These are phyloP conservation scores for Paragyromitra xinjiangensis DNA, from an alignment of 495 filamentous ascomycete species.

Conservation along the genomic window DNA sequence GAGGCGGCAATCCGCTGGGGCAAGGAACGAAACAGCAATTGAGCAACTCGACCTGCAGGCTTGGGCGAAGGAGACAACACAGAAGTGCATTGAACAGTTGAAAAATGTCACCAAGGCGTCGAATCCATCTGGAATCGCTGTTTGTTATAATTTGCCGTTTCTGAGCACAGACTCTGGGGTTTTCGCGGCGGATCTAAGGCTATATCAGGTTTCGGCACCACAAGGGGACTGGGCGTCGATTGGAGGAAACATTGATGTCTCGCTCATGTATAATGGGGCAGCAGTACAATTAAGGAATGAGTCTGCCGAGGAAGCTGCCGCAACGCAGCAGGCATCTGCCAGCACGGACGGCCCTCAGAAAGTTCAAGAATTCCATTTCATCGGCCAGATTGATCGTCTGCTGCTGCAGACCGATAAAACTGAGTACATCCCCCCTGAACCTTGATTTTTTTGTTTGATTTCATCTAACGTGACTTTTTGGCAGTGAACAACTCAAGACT, in stretches of 20 bases:
- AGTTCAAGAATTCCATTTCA: slow-evolving; percentile 55
- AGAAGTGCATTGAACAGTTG: slow-evolving; percentile 48
- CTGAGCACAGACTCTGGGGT: slow-evolving; percentile 70
- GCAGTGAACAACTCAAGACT: slow-evolving; percentile 65
- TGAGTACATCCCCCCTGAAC: slow-evolving; percentile 50
- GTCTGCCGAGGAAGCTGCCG: slow-evolving; percentile 56
- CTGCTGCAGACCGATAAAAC: slow-evolving; percentile 45
- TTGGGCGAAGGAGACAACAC: slow-evolving; percentile 56
- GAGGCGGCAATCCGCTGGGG: slow-evolving; percentile 44
- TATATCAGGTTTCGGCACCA: slow-evolving; percentile 70
- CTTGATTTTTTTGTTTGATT: slow-evolving; percentile 14
- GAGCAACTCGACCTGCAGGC: slow-evolving; percentile 52
- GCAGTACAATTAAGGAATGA: slow-evolving; percentile 61
- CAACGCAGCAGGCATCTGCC: slow-evolving; percentile 46
- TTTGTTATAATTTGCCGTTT: slow-evolving; percentile 77
- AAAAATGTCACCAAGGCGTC: slow-evolving; percentile 58
- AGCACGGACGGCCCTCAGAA: slow-evolving; percentile 35
- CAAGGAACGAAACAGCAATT: slow-evolving; percentile 52
- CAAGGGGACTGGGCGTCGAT: slow-evolving; percentile 68
- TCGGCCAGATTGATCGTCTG: slow-evolving; percentile 57
- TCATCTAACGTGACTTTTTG: slow-evolving; percentile 17
- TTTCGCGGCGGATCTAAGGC: slow-evolving; percentile 75
- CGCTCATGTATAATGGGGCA: slow-evolving; percentile 69
- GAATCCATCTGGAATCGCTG: slow-evolving; percentile 76
- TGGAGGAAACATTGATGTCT: slow-evolving; percentile 67